phyloP scores from a whole-genome alignment of 768 basidiomycete species.

The Cystofilobasidium bisporidii region DNA sequence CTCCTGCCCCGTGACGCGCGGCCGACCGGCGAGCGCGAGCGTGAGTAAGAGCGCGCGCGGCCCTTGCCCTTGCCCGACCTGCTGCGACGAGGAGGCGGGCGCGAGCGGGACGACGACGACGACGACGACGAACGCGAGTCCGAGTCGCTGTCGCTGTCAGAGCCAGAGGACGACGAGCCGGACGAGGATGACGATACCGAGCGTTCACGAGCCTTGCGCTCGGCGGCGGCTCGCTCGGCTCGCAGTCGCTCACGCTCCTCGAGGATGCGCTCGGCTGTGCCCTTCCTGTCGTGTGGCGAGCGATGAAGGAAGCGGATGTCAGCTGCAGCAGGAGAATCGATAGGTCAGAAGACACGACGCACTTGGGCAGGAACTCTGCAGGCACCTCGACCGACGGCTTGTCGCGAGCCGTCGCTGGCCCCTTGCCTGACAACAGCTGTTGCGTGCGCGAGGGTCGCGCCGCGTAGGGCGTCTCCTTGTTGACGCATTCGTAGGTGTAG shows the following conservation, averaged over 20 bases:
- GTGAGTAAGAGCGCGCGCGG: not conserved
- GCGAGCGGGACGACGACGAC: constrained; percentile 34
- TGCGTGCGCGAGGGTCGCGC: constrained; percentile 81
- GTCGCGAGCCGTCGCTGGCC: constrained; percentile 49
- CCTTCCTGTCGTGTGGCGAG: constrained; percentile 48
- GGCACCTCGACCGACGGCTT: constrained; percentile 75
- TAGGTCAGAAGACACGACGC: constrained; percentile 43
- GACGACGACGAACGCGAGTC: constrained; percentile 45
- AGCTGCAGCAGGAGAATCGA: not conserved
- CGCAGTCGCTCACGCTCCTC: constrained; percentile 53
- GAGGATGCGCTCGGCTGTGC: constrained; percentile 75
- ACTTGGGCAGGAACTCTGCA: constrained; percentile 65
- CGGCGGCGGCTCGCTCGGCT: not conserved
- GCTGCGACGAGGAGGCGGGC: not conserved
- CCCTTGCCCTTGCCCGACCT: not conserved
- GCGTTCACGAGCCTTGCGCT: constrained; percentile 16
- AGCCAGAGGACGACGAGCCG: constrained; percentile 27
- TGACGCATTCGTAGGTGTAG: constrained; percentile 84
- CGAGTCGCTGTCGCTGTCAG: not conserved
- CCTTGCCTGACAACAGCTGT: constrained; percentile 63
- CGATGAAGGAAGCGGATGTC: not conserved
- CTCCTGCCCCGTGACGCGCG: not conserved
- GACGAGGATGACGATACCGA: constrained; percentile 39
- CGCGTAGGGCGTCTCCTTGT: constrained; percentile 59
- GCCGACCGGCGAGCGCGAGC: not conserved